Evolutionary conservation across 768 basidiomycete species (phyloP).

Genomic region (Leucosporidium yakuticum): DNA sequence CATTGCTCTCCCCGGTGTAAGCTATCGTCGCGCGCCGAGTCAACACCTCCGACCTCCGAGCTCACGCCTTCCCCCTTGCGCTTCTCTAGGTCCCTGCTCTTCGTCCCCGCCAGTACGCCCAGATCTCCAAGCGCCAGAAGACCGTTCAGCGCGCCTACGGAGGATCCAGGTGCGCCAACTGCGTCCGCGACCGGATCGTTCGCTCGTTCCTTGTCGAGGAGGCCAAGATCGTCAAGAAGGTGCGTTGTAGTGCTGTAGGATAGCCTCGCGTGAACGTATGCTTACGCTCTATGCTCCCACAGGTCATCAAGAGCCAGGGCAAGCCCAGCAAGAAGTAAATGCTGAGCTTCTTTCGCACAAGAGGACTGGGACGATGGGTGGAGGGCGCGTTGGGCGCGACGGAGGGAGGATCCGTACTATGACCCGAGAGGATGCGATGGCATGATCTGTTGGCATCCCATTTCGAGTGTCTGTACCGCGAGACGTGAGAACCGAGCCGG

Average conservation of each 20-base stretch:
- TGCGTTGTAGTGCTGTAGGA: slow-evolving; percentile 41
- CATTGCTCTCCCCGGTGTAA: slow-evolving; percentile 82
- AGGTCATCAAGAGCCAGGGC: slow-evolving; percentile 32
- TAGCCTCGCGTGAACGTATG: too few relatives aligned
- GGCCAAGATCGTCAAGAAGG: slow-evolving; percentile 99
- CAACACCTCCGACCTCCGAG: background rate
- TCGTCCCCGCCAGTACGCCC: slow-evolving; percentile 90
- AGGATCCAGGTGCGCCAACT: slow-evolving; percentile 91
- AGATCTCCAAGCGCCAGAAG: slow-evolving; percentile 95
- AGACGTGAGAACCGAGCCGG: background rate
- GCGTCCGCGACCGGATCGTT: slow-evolving; percentile 93
- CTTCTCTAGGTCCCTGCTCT: slow-evolving; percentile 77
- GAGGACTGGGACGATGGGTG: background rate
- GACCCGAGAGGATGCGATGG: background rate
- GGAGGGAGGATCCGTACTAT: slow-evolving; percentile 3
- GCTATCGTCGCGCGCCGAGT: slow-evolving; percentile 41
- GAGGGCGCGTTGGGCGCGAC: background rate
- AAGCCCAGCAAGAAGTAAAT: slow-evolving; percentile 31
- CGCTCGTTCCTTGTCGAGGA: slow-evolving; percentile 99
- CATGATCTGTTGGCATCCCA: background rate
- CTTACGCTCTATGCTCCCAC: background rate
- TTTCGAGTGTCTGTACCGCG: background rate
- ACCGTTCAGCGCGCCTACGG: slow-evolving; percentile 94
- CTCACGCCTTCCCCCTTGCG: background rate
- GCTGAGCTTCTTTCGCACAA: background rate